phyloP scores from a whole-genome alignment of 148 eudicot species.

The Linanthus parryae region DNA sequence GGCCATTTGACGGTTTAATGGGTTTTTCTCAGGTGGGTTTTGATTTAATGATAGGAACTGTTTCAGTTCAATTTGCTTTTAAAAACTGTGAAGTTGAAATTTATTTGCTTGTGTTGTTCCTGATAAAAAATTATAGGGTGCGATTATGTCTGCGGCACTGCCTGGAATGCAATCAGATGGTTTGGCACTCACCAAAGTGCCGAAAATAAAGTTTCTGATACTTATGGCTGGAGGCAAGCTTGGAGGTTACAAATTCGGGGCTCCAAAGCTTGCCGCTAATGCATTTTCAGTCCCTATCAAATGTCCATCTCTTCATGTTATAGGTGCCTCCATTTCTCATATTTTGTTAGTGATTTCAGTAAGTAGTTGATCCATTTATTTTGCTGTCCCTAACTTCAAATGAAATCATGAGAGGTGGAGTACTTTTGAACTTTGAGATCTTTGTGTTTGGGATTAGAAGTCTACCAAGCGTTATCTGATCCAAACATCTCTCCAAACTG shows the following conservation, averaged over 20 bases:
- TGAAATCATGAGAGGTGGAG: no score
- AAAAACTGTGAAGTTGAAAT: no score
- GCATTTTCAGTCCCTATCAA: neutral
- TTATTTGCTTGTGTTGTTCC: no score
- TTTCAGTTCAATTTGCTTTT: no score
- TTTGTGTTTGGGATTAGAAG: no score
- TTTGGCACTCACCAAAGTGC: neutral
- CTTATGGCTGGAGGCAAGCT: neutral
- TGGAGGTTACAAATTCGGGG: neutral
- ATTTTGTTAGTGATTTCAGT: no score
- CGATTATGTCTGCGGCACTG: neutral
- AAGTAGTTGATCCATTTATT: no score
- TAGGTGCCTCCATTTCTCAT: neutral
- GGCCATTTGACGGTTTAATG: conserved; percentile 26
- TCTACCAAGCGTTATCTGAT: no score
- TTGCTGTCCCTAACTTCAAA: no score
- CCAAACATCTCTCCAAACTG: no score
- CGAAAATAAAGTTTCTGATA: neutral
- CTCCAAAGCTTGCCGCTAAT: neutral
- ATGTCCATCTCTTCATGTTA: neutral
- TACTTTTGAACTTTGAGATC: no score
- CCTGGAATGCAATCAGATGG: neutral
- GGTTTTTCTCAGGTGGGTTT: conserved; percentile 20
- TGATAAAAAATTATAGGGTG: neutral
- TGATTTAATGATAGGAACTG: no score